Evolutionary conservation across 139 green algal species (phyloP), one percentile per base, ranked within the genome.

Genomic region (Astrephomene gubernaculifera): DNA sequence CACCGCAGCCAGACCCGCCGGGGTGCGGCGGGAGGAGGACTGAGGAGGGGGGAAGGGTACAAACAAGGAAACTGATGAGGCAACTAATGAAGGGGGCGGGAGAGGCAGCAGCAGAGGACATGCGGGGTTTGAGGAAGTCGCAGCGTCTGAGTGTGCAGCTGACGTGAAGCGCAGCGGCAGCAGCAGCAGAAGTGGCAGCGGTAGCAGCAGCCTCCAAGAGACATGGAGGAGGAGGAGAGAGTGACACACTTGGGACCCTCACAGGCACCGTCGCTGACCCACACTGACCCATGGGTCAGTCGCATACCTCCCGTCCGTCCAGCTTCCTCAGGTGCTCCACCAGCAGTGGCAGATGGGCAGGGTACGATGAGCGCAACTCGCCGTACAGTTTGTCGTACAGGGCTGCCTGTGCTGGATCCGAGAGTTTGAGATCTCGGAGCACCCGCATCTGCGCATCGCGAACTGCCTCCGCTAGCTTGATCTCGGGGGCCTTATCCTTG

Each of bases 371-470:
- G 39, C 88, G 39, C 57, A 97, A 83, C 79, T 94, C 79, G 0
- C 69, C 35, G 4, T 80, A 41, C 68, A 95, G 79, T 2, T 43
- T 29, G 63, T 63, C 71, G 29, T 92, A 93, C 35, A 82, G 54
- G 39, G 53, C 65, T 1, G 80, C 81, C 63, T 85, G 81, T 12
- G 27, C 73, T 1, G 33, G 25, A 22, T 86, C 81, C 39, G 65
- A 75, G 41, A 90, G 81, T 54, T 87, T 85, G 43, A 90, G 70
- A 29, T 90, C 86, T 79, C 87, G 86, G 1, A 29, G 29, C 0
- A 96, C 72, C 73, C 92, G 93, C 57, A 97, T 87, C 79, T 95
- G 89, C 8, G 93, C 95, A 52, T 97, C 94, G 52, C 91, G 71
- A 33, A 96, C 36, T 14, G 92, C 93, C 60, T 96, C 87, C 7